These are phyloP conservation scores for Hysterium pulicare DNA, from an alignment of 2,329 filamentous ascomycete genomes.

Conservation along the genomic window DNA sequence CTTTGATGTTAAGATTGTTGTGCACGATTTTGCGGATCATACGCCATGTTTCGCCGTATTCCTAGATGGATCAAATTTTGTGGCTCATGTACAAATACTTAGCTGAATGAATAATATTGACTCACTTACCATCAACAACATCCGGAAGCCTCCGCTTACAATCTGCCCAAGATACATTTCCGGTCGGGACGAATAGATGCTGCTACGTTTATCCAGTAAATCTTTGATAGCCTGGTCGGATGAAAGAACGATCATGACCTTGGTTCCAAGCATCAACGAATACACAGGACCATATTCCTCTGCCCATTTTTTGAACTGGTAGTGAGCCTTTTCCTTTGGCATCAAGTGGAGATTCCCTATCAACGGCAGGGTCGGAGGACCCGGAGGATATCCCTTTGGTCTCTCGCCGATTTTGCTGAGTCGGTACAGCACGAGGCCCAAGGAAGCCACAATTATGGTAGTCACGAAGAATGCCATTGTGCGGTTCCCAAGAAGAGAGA, in stretches of 20 bases:
- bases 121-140: neutral
- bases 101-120: neutral
- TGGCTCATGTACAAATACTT: neutral
- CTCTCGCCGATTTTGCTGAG: slow-evolving; percentile 17
- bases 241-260: neutral
- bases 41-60: neutral
- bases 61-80: neutral
- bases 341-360: slow-evolving; percentile 44
- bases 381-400: slow-evolving; percentile 41
- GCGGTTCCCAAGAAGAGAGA: too few relatives aligned
- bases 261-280: slow-evolving; percentile 3
- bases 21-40: slow-evolving; percentile 8
- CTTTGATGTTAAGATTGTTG: slow-evolving; percentile 5
- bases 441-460: neutral
- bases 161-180: neutral
- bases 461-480: too few relatives aligned
- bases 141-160: neutral
- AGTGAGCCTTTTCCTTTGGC: slow-evolving; percentile 28
- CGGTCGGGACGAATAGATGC: neutral
- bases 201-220: slow-evolving; percentile 1
- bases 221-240: neutral
- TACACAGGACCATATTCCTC: slow-evolving; percentile 9
- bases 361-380: slow-evolving; percentile 40
- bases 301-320: slow-evolving; percentile 27
- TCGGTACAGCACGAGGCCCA: slow-evolving; percentile 3